Conservation (phyloP, 139 green algal genomes). For the Chlamydomonas incerta region DNA sequence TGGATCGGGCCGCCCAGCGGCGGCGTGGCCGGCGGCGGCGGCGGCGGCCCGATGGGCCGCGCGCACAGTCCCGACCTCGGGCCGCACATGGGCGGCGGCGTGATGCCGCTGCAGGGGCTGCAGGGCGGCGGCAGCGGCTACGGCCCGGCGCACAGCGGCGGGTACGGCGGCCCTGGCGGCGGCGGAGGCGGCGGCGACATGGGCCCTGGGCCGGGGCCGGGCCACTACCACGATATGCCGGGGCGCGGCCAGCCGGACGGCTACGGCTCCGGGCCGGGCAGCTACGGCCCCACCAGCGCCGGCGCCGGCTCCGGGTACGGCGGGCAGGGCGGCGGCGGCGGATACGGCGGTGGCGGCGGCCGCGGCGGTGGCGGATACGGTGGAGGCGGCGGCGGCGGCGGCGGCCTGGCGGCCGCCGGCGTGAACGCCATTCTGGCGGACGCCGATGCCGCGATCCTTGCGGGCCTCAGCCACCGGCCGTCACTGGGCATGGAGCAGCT, state of each 20-base stretch:
- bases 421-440: constrained; percentile 13
- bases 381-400: neutral
- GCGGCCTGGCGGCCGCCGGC: neutral
- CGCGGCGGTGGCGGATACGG: neutral
- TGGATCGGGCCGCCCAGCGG: too few relatives aligned
- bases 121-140: neutral
- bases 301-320: neutral
- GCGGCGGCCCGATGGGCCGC: too few relatives aligned
- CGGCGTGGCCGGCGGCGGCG: too few relatives aligned
- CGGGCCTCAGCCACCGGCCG: neutral
- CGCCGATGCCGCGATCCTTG: neutral
- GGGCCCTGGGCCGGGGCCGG: too few relatives aligned
- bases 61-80: neutral
- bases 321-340: neutral
- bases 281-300: too few relatives aligned
- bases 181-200: too few relatives aligned
- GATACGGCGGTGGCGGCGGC: neutral
- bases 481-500: constrained; percentile 1
- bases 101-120: neutral
- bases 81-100: neutral
- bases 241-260: neutral
- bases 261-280: too few relatives aligned
- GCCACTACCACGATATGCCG: too few relatives aligned
- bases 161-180: neutral
- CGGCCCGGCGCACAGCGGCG: too few relatives aligned